Percentiles rank a stretch among this genome's conserved stretches.
phyloP scores from a whole-genome alignment of 2,329 filamentous ascomycete species.

The Cordyceps cateniannulata region DNA sequence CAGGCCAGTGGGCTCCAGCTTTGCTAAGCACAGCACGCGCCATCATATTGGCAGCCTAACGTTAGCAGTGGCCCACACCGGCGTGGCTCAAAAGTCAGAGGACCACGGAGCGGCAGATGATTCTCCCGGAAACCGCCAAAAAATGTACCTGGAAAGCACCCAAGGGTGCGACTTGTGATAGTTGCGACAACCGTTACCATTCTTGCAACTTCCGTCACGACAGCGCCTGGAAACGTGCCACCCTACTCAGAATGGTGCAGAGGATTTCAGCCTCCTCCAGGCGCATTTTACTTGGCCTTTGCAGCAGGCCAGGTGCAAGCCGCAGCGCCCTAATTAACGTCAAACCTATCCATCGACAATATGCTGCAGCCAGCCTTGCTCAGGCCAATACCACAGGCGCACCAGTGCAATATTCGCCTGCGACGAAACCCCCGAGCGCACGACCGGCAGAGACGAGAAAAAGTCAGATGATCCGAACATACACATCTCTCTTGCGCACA shows the following conservation, averaged over 20 bases:
- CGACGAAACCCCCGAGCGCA: conserved; percentile 79
- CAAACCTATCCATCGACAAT: not conserved
- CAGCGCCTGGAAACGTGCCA: not conserved
- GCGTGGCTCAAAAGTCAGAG: too few relatives aligned
- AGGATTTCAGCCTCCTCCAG: not conserved
- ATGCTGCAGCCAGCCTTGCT: conserved; percentile 12
- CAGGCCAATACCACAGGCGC: conserved; percentile 22
- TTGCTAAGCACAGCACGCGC: conserved; percentile 11
- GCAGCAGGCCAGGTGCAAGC: not conserved
- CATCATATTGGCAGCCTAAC: conserved; percentile 11
- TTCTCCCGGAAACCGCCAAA: conserved; percentile 9
- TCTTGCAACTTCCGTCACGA: not conserved
- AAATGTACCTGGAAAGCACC: not conserved
- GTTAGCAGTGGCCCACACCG: not conserved
- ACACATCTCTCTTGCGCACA: conserved; percentile 81
- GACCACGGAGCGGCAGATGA: conserved; percentile 12
- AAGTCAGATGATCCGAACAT: conserved; percentile 77
- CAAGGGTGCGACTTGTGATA: not conserved
- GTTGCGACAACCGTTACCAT: not conserved
- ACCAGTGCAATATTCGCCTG: conserved; percentile 47
- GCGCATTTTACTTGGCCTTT: not conserved
- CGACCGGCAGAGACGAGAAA: conserved; percentile 83
- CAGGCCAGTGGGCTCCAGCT: not conserved
- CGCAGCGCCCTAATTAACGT: not conserved
- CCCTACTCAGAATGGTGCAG: conserved; percentile 3